Evolutionary conservation across 2,329 filamentous ascomycete genomes (phyloP).

Genomic region (Cordyceps javanica): DNA sequence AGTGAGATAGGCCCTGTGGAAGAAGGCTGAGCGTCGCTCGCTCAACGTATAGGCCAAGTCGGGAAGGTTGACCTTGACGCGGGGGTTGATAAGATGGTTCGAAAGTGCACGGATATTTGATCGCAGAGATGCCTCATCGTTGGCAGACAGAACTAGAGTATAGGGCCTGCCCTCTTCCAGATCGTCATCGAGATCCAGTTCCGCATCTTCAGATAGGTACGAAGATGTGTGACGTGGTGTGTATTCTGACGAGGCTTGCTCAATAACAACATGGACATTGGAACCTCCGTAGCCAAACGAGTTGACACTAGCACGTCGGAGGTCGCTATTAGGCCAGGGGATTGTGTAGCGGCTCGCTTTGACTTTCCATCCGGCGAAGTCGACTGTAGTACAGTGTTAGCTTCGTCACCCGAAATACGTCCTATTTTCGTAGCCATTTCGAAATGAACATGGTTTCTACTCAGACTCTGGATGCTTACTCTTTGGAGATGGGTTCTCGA

Average conservation of each 20-base stretch:
- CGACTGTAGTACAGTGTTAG: constrained; percentile 27
- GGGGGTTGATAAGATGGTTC: constrained; percentile 22
- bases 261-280: constrained; percentile 36
- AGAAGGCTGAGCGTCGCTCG: constrained; percentile 17
- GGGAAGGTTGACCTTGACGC: constrained; percentile 16
- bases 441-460: constrained; percentile 15
- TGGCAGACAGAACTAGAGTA: constrained; percentile 15
- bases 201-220: background rate
- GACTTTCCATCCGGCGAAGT: constrained; percentile 22
- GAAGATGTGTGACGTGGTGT: background rate
- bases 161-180: background rate
- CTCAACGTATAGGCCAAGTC: constrained; percentile 26
- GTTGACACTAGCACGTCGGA: constrained; percentile 27
- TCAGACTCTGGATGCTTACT: constrained; percentile 11
- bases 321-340: constrained; percentile 24
- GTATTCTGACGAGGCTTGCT: constrained; percentile 4
- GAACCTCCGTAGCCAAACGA: constrained; percentile 39
- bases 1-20: constrained; percentile 19
- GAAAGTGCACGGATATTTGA: constrained; percentile 10
- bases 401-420: background rate
- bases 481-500: background rate
- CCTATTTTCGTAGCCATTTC: too few relatives aligned
- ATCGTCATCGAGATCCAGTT: background rate
- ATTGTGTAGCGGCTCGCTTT: constrained; percentile 26
- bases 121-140: constrained; percentile 14